Conservation (phyloP, 768 basidiomycete species). For the Suillus placidus region DNA sequence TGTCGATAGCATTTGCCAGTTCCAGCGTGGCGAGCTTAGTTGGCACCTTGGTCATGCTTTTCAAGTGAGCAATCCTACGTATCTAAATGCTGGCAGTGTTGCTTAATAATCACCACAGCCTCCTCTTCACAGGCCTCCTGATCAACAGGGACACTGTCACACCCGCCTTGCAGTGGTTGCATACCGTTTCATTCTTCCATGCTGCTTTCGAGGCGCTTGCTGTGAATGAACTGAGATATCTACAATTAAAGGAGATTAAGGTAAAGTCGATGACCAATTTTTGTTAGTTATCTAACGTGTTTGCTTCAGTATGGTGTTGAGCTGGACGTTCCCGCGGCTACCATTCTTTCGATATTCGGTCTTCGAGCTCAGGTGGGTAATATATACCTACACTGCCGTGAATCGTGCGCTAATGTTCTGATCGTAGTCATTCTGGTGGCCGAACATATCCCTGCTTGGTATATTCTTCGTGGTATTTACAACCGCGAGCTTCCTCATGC, state of each 20-base stretch:
- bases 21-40: conserved; percentile 88
- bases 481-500: conserved; percentile 69
- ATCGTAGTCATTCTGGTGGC: conserved; percentile 95
- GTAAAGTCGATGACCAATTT: conserved; percentile 42
- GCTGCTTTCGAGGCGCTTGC: conserved; percentile 96
- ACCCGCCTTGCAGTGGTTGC: conserved; percentile 77
- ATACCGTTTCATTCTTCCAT: conserved; percentile 96
- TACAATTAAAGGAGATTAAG: conserved; percentile 90
- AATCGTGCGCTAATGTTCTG: background rate
- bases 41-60: conserved; percentile 96
- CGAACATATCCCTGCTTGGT: conserved; percentile 82
- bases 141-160: conserved; percentile 91
- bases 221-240: conserved; percentile 95
- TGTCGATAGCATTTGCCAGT: conserved; percentile 88
- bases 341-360: conserved; percentile 93
- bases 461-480: conserved; percentile 89
- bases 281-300: background rate
- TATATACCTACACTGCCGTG: background rate
- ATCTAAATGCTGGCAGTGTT: conserved; percentile 14
- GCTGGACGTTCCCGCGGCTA: conserved; percentile 93
- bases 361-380: conserved; percentile 78
- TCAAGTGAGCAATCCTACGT: conserved; percentile 72
- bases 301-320: conserved; percentile 86
- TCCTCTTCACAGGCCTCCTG: conserved; percentile 92
- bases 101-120: conserved; percentile 45